Evolutionary conservation across 768 basidiomycete genomes (phyloP).

Genomic region (Flagelloscypha sp.): DNA sequence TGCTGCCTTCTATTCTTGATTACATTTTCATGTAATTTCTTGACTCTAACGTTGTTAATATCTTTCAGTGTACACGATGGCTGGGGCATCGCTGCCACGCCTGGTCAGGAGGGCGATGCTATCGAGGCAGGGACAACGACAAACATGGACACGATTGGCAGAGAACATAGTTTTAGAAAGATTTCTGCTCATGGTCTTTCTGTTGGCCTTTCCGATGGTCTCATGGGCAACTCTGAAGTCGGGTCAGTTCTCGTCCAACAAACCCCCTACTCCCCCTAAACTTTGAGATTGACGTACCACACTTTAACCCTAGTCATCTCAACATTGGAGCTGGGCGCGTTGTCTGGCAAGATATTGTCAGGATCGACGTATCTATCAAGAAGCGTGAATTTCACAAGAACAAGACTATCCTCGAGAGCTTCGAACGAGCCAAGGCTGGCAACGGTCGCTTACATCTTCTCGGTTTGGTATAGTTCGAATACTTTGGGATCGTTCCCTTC

Average conservation of each 20-base stretch:
- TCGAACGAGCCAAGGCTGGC: constrained; percentile 71
- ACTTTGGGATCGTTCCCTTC: neutral
- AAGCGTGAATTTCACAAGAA: constrained; percentile 82
- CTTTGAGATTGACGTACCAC: neutral
- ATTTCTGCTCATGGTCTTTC: constrained; percentile 85
- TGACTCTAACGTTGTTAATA: too few relatives aligned
- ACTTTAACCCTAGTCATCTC: constrained; percentile 53
- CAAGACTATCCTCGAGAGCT: constrained; percentile 59
- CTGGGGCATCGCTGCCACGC: constrained; percentile 72
- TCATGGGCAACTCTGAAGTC: constrained; percentile 98
- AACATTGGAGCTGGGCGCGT: constrained; percentile 94
- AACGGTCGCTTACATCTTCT: constrained; percentile 84
- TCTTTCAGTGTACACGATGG: constrained; percentile 81
- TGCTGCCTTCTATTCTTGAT: too few relatives aligned
- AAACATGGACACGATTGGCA: constrained; percentile 83
- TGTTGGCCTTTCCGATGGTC: constrained; percentile 85
- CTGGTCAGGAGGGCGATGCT: constrained; percentile 78
- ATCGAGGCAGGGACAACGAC: constrained; percentile 78
- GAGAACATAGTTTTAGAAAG: constrained; percentile 62
- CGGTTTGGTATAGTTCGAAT: constrained; percentile 54
- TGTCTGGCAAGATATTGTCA: constrained; percentile 97
- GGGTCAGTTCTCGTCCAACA: constrained; percentile 48
- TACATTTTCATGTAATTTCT: too few relatives aligned
- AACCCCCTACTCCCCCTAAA: constrained; percentile 1
- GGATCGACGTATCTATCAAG: constrained; percentile 87